These are phyloP conservation scores for Oenanthe sinensis DNA, from an alignment of 129 eudicot species.

Conservation along the genomic window DNA sequence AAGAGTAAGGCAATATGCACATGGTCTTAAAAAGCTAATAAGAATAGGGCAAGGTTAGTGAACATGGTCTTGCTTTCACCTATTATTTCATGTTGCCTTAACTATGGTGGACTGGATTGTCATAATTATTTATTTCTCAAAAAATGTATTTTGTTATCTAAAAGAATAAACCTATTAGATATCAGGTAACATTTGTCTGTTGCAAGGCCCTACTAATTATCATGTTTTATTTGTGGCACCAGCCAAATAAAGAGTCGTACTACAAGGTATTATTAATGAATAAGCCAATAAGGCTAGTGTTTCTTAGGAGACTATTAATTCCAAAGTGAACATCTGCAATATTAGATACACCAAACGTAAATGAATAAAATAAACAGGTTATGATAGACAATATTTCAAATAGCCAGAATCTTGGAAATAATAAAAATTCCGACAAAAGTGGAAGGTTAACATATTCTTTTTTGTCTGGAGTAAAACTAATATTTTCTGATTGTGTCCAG, in stretches of 20 bases:
- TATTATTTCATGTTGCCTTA: not conserved
- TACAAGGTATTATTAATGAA: not conserved
- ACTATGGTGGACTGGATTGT: not conserved
- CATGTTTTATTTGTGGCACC: not conserved
- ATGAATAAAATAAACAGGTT: not conserved
- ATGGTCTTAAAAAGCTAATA: constrained; percentile 74
- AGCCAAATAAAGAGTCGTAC: not conserved
- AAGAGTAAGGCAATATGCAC: constrained; percentile 79
- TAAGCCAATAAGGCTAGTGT: not conserved
- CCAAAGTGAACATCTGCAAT: not conserved
- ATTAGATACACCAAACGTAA: not conserved
- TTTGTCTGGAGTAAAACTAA: not conserved
- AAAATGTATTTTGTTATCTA: not conserved
- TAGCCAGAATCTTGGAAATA: not conserved
- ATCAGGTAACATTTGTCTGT: not conserved
- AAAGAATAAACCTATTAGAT: not conserved
- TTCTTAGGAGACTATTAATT: not conserved
- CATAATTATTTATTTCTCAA: not conserved
- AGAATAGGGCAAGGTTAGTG: constrained; percentile 92
- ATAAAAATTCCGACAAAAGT: not conserved
- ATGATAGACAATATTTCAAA: not conserved
- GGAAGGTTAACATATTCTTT: not conserved
- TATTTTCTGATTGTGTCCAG: too few species aligned
- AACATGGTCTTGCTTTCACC: not conserved
- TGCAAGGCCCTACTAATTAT: not conserved